Percentiles rank a stretch among this genome's conserved stretches.
phyloP scores from a whole-genome alignment of 345 rosid genomes.

The Eucalyptus curtisii region DNA sequence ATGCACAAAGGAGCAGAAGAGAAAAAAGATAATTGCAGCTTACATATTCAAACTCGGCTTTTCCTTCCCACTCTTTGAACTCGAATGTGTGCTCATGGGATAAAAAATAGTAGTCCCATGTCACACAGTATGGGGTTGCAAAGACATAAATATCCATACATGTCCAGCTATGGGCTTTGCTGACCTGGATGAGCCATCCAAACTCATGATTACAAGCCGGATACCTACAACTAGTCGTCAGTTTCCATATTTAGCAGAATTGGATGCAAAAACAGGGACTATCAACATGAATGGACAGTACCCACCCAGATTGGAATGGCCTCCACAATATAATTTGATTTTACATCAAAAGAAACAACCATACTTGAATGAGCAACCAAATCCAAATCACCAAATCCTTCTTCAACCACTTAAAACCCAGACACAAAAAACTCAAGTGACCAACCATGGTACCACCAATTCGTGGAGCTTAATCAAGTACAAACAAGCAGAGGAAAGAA shows the following conservation, averaged over 20 bases:
- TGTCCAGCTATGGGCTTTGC: constrained; percentile 70
- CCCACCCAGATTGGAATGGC: not conserved
- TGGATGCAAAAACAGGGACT: not conserved
- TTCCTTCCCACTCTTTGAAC: constrained; percentile 78
- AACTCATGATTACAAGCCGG: not conserved
- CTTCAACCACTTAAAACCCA: not conserved
- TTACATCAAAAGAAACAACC: not conserved
- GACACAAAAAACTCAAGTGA: not conserved
- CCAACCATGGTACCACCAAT: not conserved
- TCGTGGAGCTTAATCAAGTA: not conserved
- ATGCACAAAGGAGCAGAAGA: not conserved
- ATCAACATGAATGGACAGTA: not conserved
- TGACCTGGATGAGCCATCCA: not conserved
- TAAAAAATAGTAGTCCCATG: constrained; percentile 84
- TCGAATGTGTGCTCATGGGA: constrained; percentile 81
- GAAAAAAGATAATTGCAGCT: constrained; percentile 6
- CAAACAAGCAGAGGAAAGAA: not conserved
- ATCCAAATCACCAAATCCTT: not conserved
- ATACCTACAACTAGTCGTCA: not conserved
- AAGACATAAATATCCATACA: constrained; percentile 94
- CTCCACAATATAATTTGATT: not conserved
- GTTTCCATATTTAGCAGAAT: not conserved
- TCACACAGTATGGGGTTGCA: constrained; percentile 87
- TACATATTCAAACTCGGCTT: constrained; percentile 81
- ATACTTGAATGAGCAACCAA: not conserved